Conservation (phyloP, 495 filamentous ascomycete genomes). For the Penicillium dipodomyicola region DNA sequence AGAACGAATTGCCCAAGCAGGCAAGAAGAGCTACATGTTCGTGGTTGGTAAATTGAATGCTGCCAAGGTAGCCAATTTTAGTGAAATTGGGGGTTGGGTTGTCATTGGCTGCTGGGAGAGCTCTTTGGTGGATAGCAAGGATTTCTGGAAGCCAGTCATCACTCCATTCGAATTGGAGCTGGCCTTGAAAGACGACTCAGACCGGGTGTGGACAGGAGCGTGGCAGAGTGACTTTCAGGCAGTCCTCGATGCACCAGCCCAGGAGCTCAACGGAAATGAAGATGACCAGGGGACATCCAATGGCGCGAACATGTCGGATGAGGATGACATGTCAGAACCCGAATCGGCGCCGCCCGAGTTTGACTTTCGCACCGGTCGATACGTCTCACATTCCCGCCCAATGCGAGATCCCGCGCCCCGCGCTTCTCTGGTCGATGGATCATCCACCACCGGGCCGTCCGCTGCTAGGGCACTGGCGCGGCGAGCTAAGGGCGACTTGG, state of each 20-base stretch:
- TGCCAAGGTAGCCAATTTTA: conserved; percentile 94
- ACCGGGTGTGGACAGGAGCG: conserved; percentile 71
- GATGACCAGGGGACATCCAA: conserved; percentile 19
- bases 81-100: conserved; percentile 93
- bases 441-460: conserved; percentile 29
- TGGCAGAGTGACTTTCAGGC: conserved; percentile 74
- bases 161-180: conserved; percentile 89
- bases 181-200: conserved; percentile 64
- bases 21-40: conserved; percentile 92
- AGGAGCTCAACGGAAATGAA: conserved; percentile 22
- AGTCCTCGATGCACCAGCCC: conserved; percentile 41
- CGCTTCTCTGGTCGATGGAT: conserved; percentile 35
- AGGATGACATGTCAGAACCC: conserved; percentile 54
- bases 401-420: conserved; percentile 54
- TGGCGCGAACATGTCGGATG: conserved; percentile 29
- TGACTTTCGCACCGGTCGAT: conserved; percentile 82
- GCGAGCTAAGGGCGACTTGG: conserved; percentile 67
- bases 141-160: conserved; percentile 81
- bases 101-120: conserved; percentile 99
- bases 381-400: conserved; percentile 79
- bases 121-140: conserved; percentile 77
- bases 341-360: conserved; percentile 83
- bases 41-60: conserved; percentile 96
- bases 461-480: conserved; percentile 51
- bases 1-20: conserved; percentile 64